These are phyloP conservation scores for Withania somnifera DNA, from an alignment of 305 asterid genomes.

Conservation along the genomic window DNA sequence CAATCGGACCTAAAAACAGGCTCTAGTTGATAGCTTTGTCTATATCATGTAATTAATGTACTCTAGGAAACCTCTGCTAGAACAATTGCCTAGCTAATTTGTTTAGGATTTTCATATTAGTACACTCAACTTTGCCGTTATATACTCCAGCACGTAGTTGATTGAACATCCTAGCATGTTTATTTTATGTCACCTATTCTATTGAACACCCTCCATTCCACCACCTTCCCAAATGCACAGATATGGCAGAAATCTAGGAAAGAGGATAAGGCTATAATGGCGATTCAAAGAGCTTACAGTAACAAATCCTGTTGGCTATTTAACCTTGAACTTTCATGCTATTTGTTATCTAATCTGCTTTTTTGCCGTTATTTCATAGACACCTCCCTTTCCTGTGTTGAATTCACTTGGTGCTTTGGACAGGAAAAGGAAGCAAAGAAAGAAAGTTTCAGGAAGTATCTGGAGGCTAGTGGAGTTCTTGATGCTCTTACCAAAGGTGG, in stretches of 20 bases:
- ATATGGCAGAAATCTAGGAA: background rate
- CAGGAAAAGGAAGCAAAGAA: conserved; percentile 97
- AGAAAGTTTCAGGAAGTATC: conserved; percentile 88
- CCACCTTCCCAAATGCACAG: background rate
- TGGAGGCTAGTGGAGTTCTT: conserved; percentile 83
- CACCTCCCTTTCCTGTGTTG: background rate
- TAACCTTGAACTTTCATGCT: background rate
- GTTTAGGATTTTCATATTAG: too few relatives aligned
- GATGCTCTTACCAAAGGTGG: conserved; percentile 87
- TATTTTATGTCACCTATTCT: too few relatives aligned
- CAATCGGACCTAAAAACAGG: too few relatives aligned
- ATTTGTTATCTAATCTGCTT: background rate
- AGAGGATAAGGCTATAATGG: background rate
- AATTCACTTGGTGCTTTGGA: background rate
- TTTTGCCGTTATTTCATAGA: background rate
- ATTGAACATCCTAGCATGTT: too few relatives aligned
- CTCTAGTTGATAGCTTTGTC: too few relatives aligned
- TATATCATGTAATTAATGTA: too few relatives aligned
- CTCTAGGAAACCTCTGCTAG: too few relatives aligned
- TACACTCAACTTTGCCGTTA: too few relatives aligned
- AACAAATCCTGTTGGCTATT: background rate
- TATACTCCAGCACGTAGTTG: too few relatives aligned
- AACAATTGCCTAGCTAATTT: too few relatives aligned
- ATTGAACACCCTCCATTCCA: background rate
- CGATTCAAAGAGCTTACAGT: background rate